Base-by-base conservation (phyloP, 331 rosid genomes). In the Acacia pycnantha region DNA sequence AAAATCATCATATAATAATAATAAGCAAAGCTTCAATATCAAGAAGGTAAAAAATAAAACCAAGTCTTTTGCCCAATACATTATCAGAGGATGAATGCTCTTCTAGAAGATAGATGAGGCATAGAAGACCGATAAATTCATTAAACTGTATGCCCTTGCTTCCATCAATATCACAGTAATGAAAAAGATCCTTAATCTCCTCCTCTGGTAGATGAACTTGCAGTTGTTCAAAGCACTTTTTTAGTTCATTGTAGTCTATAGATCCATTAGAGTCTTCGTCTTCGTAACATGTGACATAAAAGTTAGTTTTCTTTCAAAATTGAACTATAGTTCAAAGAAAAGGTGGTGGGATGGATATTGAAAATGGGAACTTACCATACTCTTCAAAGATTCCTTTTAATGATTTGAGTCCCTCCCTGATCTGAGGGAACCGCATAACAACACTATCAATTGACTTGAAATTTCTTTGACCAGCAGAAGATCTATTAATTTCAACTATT, bases 181-280 rank as follows among this genome's bases (percentile, higher is more conserved):
- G 82, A 71, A 93, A 94, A 77, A 94, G 90, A 85, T 87, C 92
- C 71, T 89, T 88, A 79, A 89, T 85, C 65, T 91, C 98, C 76
- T 89, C 80, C 81, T 91, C 92, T 3, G 85, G 88, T 18, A 93
- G 84, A 76, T 83, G 91, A 70, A 93, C 81, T 80, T 93, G 88
- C 77, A 91, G 81, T 75, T 91, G 83, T 64, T 90, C 87, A 81
- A 95, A 86, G 90, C 92, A 87, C 58, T 80, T 87, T 46, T 87
- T 85, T 33, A 95, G 90, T 71, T 95, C 98, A 46, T 82, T 87
- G 0, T 70, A 87, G 82, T 93, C 98, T 51, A 95, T 87, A 65
- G 86, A 83, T 82, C 93, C 98, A 82, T 91, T 93, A 16, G 93
- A 91, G 86, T 95, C 97, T 83, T 89, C 96, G 81, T 93, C 98